Conservation (phyloP, 257 asterid species). For the Forsythia viridissima region DNA sequence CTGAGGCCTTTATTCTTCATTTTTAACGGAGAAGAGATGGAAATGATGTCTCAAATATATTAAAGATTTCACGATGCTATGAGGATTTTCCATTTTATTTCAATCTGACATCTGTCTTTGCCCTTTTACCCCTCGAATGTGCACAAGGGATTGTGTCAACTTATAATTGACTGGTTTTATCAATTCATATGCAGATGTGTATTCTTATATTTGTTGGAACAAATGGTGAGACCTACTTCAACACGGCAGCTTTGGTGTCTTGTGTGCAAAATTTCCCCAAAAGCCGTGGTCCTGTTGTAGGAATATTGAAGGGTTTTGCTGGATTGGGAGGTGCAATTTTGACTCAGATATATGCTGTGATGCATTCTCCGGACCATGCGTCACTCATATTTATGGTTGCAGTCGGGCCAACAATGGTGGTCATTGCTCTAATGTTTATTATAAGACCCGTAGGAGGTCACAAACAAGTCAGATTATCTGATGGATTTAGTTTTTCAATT, state of each 20-base stretch:
- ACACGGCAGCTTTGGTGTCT: slow-evolving; percentile 54
- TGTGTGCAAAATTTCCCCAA: slow-evolving; percentile 61
- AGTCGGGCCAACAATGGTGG: slow-evolving; percentile 54
- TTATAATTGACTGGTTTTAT: background rate
- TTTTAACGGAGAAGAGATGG: too few species aligned
- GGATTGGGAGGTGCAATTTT: slow-evolving; percentile 57
- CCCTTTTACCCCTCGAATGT: background rate
- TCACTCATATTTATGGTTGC: slow-evolving; percentile 57
- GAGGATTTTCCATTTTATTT: background rate
- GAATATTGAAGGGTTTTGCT: slow-evolving; percentile 60
- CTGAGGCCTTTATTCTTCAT: background rate
- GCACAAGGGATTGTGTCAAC: background rate
- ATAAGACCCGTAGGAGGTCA: slow-evolving; percentile 63
- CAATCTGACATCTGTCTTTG: background rate
- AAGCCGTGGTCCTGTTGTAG: slow-evolving; percentile 57
- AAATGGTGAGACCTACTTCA: slow-evolving; percentile 60
- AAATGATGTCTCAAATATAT: too few species aligned
- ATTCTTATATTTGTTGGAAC: slow-evolving; percentile 56
- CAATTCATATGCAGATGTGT: slow-evolving; percentile 44
- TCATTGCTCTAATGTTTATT: slow-evolving; percentile 49
- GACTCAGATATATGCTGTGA: slow-evolving; percentile 47
- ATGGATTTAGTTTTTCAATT: slow-evolving; percentile 46
- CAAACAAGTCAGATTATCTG: slow-evolving; percentile 51
- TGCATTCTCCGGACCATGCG: slow-evolving; percentile 55
- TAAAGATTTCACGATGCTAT: too few species aligned